phyloP scores from a whole-genome alignment of 768 basidiomycete species.

The Tylopilus felleus region DNA sequence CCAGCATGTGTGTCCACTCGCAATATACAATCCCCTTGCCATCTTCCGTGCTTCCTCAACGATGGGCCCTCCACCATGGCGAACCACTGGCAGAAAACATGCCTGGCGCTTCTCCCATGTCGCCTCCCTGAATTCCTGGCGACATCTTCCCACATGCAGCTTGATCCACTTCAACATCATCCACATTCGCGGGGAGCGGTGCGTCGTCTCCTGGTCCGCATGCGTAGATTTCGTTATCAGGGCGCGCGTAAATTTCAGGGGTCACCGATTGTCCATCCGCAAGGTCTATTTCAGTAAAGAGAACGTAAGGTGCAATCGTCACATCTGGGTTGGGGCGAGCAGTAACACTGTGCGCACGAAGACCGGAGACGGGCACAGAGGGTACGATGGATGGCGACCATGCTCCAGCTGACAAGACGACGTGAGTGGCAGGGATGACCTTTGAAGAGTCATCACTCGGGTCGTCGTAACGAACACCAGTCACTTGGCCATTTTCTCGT shows the following conservation, averaged over 20 bases:
- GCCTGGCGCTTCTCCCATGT: constrained; percentile 57
- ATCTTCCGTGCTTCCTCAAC: constrained; percentile 58
- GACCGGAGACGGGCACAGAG: constrained; percentile 54
- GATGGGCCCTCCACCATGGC: constrained; percentile 58
- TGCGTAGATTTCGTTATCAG: constrained; percentile 66
- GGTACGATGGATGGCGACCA: constrained; percentile 71
- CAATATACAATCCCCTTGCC: constrained; percentile 65
- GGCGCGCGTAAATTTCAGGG: constrained; percentile 73
- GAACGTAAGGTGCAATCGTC: constrained; percentile 66
- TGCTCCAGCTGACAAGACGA: constrained; percentile 80
- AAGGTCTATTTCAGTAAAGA: constrained; percentile 75
- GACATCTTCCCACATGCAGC: constrained; percentile 58
- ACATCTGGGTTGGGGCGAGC: constrained; percentile 46
- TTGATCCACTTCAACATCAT: constrained; percentile 62
- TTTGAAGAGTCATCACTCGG: constrained; percentile 20
- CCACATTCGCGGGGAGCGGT: constrained; percentile 64
- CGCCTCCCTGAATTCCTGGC: constrained; percentile 50
- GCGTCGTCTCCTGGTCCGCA: constrained; percentile 79
- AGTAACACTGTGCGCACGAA: constrained; percentile 71
- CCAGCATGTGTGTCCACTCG: constrained; percentile 80
- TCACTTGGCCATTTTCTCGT: constrained; percentile 41
- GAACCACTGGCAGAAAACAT: constrained; percentile 72
- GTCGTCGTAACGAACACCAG: constrained; percentile 43
- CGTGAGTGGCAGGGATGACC: constrained; percentile 57
- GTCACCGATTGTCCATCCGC: constrained; percentile 33